Conservation (phyloP, 495 filamentous ascomycete species). For the Podospora fimiseda region DNA sequence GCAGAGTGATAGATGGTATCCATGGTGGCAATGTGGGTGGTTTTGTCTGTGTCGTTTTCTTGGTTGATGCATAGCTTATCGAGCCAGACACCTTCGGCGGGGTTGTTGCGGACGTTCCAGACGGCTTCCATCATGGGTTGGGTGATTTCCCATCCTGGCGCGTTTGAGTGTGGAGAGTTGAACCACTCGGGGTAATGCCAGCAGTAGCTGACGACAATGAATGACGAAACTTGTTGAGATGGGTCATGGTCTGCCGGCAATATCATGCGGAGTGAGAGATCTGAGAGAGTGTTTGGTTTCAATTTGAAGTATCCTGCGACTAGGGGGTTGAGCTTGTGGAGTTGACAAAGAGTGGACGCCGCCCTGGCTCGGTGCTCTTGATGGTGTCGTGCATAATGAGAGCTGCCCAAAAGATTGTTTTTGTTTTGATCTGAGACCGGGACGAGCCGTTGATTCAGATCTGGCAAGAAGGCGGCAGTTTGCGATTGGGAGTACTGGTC, state of each 20-base stretch:
- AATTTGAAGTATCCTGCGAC: constrained; percentile 9
- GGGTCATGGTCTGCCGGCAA: not conserved
- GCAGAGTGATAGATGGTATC: constrained; percentile 23
- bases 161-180: constrained; percentile 4
- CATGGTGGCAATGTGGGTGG: constrained; percentile 23
- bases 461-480: not conserved
- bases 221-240: not conserved
- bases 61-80: constrained; percentile 34
- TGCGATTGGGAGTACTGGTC: not conserved
- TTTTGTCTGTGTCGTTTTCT: constrained; percentile 18
- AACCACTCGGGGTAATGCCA: constrained; percentile 21
- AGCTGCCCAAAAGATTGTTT: not conserved
- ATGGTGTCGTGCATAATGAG: not conserved
- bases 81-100: constrained; percentile 23
- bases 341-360: constrained; percentile 9
- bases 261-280: constrained; percentile 16
- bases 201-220: constrained; percentile 23
- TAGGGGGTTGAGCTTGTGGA: constrained; percentile 13
- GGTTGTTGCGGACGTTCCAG: not conserved
- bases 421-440: not conserved
- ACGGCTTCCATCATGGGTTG: constrained; percentile 22
- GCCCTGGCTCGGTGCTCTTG: not conserved
- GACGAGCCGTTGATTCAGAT: not conserved
- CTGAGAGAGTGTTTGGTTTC: constrained; percentile 11
- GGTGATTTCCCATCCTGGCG: constrained; percentile 17